Evolutionary conservation across 1,284 basidiomycete species (phyloP), one percentile per base, ranked within the genome.

Genomic region (Ustilago bromivora): DNA sequence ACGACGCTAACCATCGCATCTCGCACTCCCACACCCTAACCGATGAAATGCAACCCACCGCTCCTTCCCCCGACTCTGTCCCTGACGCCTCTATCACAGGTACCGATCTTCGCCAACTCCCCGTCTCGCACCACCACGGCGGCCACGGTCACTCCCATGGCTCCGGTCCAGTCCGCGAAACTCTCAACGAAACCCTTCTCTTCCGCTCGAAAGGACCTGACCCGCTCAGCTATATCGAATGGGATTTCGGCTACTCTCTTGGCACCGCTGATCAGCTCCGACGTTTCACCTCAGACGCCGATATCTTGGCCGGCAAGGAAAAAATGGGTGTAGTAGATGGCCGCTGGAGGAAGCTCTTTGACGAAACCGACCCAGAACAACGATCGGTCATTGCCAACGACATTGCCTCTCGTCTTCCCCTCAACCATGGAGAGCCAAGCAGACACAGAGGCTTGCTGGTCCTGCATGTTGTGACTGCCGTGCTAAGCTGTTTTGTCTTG

Each of bases 211-310:
- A 84, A 57, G 83, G 83, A 31, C 75, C 83, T 10, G 80, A 82
- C 19, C 82, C 83, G n/a, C 79, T 85, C 43, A 83, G 81, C 72
- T 84, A 85, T 62, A 63, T 84, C 40, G 83, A 85, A 53, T 85
- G 83, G 83, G 83, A 85, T 75, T 83, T 72, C 66, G 76, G 23
- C 34, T 74, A 65, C 43, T 81, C 80, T 11, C 49, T 79, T 11
- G 83, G 82, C 23, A 53, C 67, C 5, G 40, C 66, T 12, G 41
- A 51, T 1, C 64, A 76, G 65, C 72, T 84, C 32, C 67, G 74
- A 28, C 66, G 83, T 23, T 84, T 84, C 58, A 61, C 55, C 4
- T 40, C 52, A 9, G 61, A 79, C 35, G 71, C 67, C 2, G 74
- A 68, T n/a, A 61, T 77, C 31, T 40, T 78, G 15, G 54, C 66